Evolutionary conservation across 2,329 filamentous ascomycete genomes (phyloP).

Genomic region (Talaromyces pinophilus): DNA sequence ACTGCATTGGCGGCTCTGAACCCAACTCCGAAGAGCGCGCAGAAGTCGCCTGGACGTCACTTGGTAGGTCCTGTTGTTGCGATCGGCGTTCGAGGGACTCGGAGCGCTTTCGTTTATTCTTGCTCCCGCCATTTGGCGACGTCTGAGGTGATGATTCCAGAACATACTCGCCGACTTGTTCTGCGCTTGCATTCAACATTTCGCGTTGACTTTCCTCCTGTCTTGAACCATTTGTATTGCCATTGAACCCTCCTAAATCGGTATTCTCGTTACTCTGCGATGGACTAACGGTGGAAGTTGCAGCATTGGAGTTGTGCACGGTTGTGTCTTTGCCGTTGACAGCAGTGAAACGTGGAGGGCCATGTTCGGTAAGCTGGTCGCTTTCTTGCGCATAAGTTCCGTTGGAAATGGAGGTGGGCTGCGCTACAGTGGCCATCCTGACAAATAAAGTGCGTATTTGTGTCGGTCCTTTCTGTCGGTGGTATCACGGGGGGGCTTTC

Average conservation of each 20-base stretch:
- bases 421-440: conserved; percentile 40
- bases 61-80: conserved; percentile 36
- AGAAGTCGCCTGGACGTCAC: conserved; percentile 40
- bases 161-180: conserved; percentile 28
- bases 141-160: conserved; percentile 32
- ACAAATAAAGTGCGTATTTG: not conserved
- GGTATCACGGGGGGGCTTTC: not conserved
- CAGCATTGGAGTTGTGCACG: conserved; percentile 1
- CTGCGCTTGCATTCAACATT: conserved; percentile 43
- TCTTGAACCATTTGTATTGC: conserved; percentile 26
- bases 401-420: conserved; percentile 35
- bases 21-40: conserved; percentile 41
- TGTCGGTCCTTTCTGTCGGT: not conserved
- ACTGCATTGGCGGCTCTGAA: conserved; percentile 29
- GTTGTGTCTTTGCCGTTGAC: conserved; percentile 45
- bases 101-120: conserved; percentile 69
- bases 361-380: conserved; percentile 42
- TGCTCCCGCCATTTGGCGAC: conserved; percentile 36
- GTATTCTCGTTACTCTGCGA: conserved; percentile 25
- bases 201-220: conserved; percentile 52
- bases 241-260: conserved; percentile 26
- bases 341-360: conserved; percentile 49
- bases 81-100: conserved; percentile 56
- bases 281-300: conserved; percentile 24
- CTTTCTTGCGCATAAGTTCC: conserved; percentile 38